A percentile compares a stretch with the other conserved stretches of the same genome.
Evolutionary conservation across 257 asterid species (phyloP).

Genomic region (Lithospermum erythrorhizon): DNA sequence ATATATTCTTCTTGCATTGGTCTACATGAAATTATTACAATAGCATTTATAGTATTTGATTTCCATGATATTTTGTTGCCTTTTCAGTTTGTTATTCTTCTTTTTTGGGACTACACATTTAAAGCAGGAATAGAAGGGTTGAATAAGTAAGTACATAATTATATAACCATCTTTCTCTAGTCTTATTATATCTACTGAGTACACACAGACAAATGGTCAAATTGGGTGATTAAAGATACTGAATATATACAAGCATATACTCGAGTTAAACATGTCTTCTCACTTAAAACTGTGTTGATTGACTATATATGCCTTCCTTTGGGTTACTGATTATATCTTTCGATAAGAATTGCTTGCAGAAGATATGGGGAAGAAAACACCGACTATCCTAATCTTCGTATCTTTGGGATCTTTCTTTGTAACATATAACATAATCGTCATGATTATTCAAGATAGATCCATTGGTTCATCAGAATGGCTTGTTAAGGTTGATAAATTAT

Average conservation of each 20-base stretch:
- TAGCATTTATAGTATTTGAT: background rate
- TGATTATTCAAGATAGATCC: constrained; percentile 13
- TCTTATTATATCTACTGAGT: background rate
- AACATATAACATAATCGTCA: constrained; percentile 27
- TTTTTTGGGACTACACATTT: background rate
- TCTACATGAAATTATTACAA: no score
- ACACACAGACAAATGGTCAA: no score
- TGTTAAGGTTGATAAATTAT: background rate
- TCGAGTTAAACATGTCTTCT: no score
- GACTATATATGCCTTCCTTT: no score
- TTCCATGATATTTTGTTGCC: background rate
- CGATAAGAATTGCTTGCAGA: background rate
- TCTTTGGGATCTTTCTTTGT: constrained; percentile 24
- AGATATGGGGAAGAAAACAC: constrained; percentile 27
- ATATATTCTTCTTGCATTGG: no score
- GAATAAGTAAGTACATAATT: background rate
- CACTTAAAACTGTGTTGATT: no score
- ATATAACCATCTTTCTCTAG: background rate
- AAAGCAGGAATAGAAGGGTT: background rate
- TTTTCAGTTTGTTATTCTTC: background rate
- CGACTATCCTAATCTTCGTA: constrained; percentile 20
- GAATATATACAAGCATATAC: background rate
- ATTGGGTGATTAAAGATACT: background rate
- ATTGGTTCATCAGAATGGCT: constrained; percentile 1
- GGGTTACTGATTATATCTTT: no score